Percentiles rank a stretch among this genome's conserved stretches.
These are phyloP conservation scores for Kitagawia praeruptora DNA, from an alignment of 129 eudicot species.

Conservation along the genomic window DNA sequence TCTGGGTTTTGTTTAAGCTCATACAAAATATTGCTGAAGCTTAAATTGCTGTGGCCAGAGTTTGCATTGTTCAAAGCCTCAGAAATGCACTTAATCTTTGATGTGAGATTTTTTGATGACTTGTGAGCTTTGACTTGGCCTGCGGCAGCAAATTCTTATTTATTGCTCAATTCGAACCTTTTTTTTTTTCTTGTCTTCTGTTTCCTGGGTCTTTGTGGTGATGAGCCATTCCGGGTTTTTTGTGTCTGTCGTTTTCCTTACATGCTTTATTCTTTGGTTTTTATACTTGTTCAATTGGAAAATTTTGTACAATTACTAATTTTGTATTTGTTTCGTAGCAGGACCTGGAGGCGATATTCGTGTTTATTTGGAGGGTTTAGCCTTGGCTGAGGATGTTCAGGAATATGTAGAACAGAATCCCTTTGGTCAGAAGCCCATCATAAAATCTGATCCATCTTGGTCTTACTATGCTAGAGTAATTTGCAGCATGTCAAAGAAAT, in stretches of 20 bases:
- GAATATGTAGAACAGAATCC: slow-evolving; percentile 5
- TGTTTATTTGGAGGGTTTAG: slow-evolving; percentile 14
- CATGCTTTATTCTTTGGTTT: neutral
- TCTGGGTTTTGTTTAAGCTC: neutral
- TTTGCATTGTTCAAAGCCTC: neutral
- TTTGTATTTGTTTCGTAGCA: neutral
- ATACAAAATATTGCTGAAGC: neutral
- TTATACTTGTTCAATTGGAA: neutral
- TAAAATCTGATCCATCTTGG: neutral
- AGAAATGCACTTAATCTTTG: neutral
- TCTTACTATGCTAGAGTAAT: slow-evolving; percentile 6
- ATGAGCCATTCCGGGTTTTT: neutral
- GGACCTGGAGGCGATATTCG: slow-evolving; percentile 11
- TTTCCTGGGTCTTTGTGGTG: neutral
- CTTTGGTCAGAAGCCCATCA: slow-evolving; percentile 5
- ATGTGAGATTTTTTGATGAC: neutral
- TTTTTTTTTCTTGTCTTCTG: neutral
- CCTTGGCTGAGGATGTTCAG: slow-evolving; percentile 8
- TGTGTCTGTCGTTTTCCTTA: neutral
- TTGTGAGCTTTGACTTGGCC: neutral
- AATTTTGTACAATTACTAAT: neutral
- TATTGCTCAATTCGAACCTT: neutral
- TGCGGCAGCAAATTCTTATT: neutral
- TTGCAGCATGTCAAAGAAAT: neutral
- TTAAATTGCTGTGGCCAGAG: neutral